Conservation (phyloP, 2,329 filamentous ascomycete genomes). For the Arachnomyces sp. region DNA sequence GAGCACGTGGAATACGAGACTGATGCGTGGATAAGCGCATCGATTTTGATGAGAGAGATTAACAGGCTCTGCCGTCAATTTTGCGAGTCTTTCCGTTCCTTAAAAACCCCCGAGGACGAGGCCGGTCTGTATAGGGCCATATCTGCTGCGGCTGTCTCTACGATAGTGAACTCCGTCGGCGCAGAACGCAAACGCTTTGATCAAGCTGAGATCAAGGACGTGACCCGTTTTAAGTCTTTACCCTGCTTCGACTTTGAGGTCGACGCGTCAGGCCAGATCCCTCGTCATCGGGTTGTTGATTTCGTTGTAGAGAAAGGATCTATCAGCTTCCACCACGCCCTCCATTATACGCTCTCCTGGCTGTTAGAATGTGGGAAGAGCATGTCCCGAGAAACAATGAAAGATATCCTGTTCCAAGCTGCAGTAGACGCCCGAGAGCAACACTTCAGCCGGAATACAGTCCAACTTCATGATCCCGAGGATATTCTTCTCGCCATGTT, state of each 20-base stretch:
- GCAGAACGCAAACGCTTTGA: constrained; percentile 80
- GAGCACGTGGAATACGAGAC: constrained; percentile 98
- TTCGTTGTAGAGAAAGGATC: constrained; percentile 83
- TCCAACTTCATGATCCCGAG: constrained; percentile 46
- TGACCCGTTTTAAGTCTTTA: constrained; percentile 72
- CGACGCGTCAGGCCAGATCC: constrained; percentile 33
- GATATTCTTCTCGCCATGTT: constrained; percentile 82
- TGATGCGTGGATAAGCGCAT: constrained; percentile 95
- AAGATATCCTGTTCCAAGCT: constrained; percentile 63
- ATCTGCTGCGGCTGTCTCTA: constrained; percentile 62
- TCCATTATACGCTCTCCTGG: constrained; percentile 96
- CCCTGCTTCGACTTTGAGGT: constrained; percentile 72
- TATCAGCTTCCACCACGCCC: constrained; percentile 94
- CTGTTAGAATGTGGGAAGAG: constrained; percentile 80
- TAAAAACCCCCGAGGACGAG: constrained; percentile 55
- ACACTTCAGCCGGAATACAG: constrained; percentile 57
- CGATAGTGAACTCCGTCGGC: constrained; percentile 83
- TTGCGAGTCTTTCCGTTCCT: constrained; percentile 73
- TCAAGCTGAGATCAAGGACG: constrained; percentile 79
- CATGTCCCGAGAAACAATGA: constrained; percentile 61
- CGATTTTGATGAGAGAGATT: constrained; percentile 87
- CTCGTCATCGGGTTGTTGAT: constrained; percentile 64
- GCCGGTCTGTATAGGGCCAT: constrained; percentile 63
- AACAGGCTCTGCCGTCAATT: constrained; percentile 86
- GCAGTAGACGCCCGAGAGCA: constrained; percentile 42